Base-by-base conservation (phyloP, 306 rosid species). In the Dalbergia oliveri region DNA sequence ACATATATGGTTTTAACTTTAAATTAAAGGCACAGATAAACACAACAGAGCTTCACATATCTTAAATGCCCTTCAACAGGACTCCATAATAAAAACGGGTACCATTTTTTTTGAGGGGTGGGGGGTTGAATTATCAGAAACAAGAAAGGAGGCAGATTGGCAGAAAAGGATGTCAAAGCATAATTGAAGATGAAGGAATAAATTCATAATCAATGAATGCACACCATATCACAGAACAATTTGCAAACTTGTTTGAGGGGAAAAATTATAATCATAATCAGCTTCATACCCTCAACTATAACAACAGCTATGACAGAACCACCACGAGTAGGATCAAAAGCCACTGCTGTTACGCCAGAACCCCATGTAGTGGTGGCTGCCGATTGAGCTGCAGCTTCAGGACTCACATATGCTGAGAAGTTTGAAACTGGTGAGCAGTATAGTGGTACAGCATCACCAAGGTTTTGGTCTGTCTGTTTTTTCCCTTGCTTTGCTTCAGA, bases 301-400 rank as follows among this genome's bases (percentile, higher is more conserved):
- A 88, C 98, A 79, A 95, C 97, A 75, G 99, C 88, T 64, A 95
- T 90, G 83, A 95, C 99, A 69, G 99, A 95, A 83, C 99, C 98
- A n/a, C 97, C 98, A 65, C 90, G 69, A 58, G 98, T 93, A 61
- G 99, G 98, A 88, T 95, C 99, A 65, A 95, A 95, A 79, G 99
- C 97, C 77, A 95, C 98, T 7, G 98, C 97, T 70, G 99, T 95
- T 81, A 95, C 99, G 43, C 99, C 99, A 86, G 99, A 95, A 80
- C 99, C 99, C 99, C 99, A 95, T n/a, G 99, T 95, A 43, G 99
- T 95, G 72, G 99, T 90, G 13, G 98, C 93, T 56, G 99, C 98
- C 90, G 97, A 90, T 75, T 95, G 99, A 87, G 98, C 90, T 39
- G 99, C 98, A 77, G 96, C 89, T 86, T 95, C 99, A 57, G 99